A percentile compares a stretch with the other conserved stretches of the same genome.
Conservation (phyloP, 331 rosid species). For the Cydonia oblonga region DNA sequence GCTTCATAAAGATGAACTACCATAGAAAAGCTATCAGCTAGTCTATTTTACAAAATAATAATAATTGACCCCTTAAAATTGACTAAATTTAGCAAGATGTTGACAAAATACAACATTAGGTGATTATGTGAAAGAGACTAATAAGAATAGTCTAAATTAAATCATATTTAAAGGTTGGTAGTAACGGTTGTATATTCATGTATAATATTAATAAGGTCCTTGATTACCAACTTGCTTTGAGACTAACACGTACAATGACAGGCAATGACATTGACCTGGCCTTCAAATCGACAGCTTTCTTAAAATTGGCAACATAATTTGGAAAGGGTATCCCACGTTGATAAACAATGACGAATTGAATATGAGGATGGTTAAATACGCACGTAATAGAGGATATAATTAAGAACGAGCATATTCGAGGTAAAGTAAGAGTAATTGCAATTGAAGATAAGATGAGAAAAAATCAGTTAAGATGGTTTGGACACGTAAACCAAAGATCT, state of each 20-base stretch:
- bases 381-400: no score
- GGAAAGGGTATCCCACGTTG: neutral
- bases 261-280: neutral
- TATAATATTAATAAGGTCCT: neutral
- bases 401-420: no score
- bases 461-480: no score
- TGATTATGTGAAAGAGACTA: neutral
- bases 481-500: no score
- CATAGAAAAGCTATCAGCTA: fast-evolving
- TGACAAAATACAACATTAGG: neutral
- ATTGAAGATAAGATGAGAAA: fast-evolving
- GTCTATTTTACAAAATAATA: no score
- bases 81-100: neutral
- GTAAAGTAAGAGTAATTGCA: fast-evolving
- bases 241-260: neutral
- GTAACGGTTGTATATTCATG: no score
- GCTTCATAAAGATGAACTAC: no score
- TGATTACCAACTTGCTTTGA: neutral
- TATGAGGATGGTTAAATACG: no score
- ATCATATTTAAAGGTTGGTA: no score
- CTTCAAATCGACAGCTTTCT: neutral
- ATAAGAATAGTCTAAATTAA: neutral
- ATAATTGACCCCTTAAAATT: neutral
- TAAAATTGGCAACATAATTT: neutral
- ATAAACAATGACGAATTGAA: fast-evolving